phyloP scores from a whole-genome alignment of 345 rosid genomes.

The Theobroma cacao region DNA sequence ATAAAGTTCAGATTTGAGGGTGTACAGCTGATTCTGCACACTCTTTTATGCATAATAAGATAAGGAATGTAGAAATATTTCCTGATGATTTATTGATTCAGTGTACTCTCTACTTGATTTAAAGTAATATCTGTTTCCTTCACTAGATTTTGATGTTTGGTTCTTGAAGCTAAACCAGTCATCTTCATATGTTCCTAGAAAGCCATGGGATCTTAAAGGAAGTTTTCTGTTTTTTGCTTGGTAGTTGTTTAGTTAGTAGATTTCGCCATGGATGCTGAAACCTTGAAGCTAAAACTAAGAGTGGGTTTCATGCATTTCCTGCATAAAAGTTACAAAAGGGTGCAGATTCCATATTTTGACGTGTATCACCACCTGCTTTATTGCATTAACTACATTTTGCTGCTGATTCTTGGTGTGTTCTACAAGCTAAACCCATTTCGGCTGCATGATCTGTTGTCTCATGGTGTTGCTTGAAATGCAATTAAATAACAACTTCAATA shows the following conservation, averaged over 20 bases:
- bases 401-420: background rate
- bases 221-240: background rate
- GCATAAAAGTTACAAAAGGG: background rate
- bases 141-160: background rate
- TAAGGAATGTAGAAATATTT: background rate
- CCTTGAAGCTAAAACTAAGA: background rate
- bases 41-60: background rate
- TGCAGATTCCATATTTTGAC: background rate
- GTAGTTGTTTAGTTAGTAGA: background rate
- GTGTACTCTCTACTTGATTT: background rate
- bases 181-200: background rate
- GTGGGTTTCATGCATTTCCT: no score
- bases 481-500: no score
- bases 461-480: background rate
- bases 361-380: background rate
- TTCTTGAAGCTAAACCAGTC: background rate
- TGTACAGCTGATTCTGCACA: constrained; percentile 1
- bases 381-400: background rate
- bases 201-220: background rate
- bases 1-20: constrained; percentile 4
- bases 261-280: background rate
- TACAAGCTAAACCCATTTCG: background rate
- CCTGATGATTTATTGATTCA: background rate
- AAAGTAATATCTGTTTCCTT: background rate
- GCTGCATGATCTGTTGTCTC: background rate